Base-by-base conservation (phyloP, 768 basidiomycete genomes). In the Tricholoma matsutake region DNA sequence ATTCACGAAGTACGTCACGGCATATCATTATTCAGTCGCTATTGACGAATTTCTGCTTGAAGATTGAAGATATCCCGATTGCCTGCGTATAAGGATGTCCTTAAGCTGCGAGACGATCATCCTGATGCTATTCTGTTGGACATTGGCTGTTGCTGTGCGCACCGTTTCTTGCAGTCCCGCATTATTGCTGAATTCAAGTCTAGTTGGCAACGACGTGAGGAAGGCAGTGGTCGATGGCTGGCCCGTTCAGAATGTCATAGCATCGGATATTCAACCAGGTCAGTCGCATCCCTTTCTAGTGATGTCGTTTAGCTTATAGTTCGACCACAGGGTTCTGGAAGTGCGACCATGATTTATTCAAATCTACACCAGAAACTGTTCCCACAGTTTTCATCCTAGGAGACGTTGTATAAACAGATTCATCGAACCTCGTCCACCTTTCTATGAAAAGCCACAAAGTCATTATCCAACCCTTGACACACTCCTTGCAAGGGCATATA, bases 301-400 rank as follows among this genome's bases (percentile, higher is more conserved):
- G 20, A 10, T 6, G 4, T 47, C 11, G 9, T n/a, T 41, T 11
- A 43, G 34, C 25, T 39, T 29, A 4, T 31, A 11, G 28, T 51
- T 16, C 11, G 47, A 25, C 13, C 45, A 47, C 60, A 85, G 84
- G 76, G 34, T 80, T 82, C 62, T 86, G 84, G 84, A 75, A 81
- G 6, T 71, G 82, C 1, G 85, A 85, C 1, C 83, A 86, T 60
- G 70, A 78, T 41, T 71, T 87, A 14, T 87, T 83, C 69, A 74
- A 67, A 45, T 75, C 79, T 13, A 80, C 72, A 0, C 75, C 76
- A 0, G 69, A 76, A 52, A 72, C 78, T 0, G 84, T 82, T 68
- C 80, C 83, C 1, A 80, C 76, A 1, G 68, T 72, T 0, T 86
- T 87, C 66, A 49, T 86, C 22, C 68, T 75, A 4, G 85, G 84